Evolutionary conservation across 2,329 filamentous ascomycete genomes (phyloP).

Genomic region (Lasiodiplodia sp.): DNA sequence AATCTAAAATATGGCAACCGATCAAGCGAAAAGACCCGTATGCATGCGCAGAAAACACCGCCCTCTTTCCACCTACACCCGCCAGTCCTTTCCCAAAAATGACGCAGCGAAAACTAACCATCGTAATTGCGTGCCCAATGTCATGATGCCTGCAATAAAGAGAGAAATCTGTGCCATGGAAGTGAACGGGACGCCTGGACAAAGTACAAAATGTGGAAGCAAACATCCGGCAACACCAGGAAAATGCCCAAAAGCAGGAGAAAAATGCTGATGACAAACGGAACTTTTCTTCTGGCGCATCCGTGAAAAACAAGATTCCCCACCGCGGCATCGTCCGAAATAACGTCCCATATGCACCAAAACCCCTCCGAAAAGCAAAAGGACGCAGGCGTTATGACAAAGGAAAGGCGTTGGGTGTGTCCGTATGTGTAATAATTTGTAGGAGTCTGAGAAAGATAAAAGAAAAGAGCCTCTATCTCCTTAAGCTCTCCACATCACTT

Average conservation of each 20-base stretch:
- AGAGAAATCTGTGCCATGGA: not conserved
- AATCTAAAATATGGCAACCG: constrained; percentile 9
- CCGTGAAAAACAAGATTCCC: not conserved
- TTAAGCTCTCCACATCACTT: constrained; percentile 42
- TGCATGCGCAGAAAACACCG: not conserved
- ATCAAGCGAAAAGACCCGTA: not conserved
- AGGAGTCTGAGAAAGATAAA: not conserved
- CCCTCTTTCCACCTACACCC: no score
- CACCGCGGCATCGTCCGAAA: not conserved
- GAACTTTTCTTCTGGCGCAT: not conserved
- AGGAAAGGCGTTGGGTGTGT: not conserved
- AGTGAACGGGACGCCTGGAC: not conserved
- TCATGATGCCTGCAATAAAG: constrained; percentile 5
- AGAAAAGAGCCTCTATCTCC: not conserved
- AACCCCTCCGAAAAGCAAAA: not conserved
- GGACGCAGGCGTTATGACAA: not conserved
- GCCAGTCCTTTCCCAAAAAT: not conserved
- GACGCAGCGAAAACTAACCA: not conserved
- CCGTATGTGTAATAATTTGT: not conserved
- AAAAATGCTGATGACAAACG: not conserved
- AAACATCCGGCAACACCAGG: not conserved
- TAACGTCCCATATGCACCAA: not conserved
- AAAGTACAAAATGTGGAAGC: not conserved
- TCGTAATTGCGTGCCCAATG: constrained; percentile 4
- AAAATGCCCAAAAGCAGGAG: not conserved